Conservation (phyloP, 805 yeast genomes). For the Spathaspora passalidarum region DNA sequence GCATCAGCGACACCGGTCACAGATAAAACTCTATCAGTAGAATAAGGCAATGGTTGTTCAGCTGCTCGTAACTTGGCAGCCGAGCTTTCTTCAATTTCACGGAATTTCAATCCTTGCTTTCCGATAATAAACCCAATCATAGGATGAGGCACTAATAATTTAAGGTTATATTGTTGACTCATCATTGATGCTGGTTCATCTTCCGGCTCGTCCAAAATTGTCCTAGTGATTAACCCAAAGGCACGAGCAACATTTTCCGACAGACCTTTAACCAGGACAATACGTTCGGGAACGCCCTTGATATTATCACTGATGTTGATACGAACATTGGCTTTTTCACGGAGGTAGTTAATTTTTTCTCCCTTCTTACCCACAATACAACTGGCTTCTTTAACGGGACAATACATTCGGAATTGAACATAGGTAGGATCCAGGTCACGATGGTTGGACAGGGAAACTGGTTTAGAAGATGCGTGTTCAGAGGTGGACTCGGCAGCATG, state of each 20-base stretch:
- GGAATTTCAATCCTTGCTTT: slow-evolving; percentile 65
- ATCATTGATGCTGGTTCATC: slow-evolving; percentile 57
- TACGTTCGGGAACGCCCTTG: slow-evolving; percentile 69
- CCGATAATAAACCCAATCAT: slow-evolving; percentile 82
- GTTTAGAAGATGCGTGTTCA: slow-evolving; percentile 19
- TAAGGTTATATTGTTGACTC: slow-evolving; percentile 54
- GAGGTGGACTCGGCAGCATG: background rate
- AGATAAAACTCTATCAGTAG: slow-evolving; percentile 72
- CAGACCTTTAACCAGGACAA: slow-evolving; percentile 69
- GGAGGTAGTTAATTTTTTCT: slow-evolving; percentile 63
- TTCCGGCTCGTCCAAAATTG: slow-evolving; percentile 64
- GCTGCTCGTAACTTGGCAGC: slow-evolving; percentile 77
- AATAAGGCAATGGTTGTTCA: slow-evolving; percentile 65
- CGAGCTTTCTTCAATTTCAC: slow-evolving; percentile 79
- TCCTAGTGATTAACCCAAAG: slow-evolving; percentile 68
- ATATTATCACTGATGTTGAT: slow-evolving; percentile 72
- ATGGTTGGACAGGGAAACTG: slow-evolving; percentile 39
- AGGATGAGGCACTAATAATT: slow-evolving; percentile 71
- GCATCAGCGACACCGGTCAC: slow-evolving; percentile 84
- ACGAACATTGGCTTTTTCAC: slow-evolving; percentile 60
- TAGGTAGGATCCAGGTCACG: slow-evolving; percentile 54
- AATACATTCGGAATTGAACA: slow-evolving; percentile 69
- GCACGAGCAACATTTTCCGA: slow-evolving; percentile 80
- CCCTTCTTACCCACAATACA: slow-evolving; percentile 78
- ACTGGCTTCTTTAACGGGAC: slow-evolving; percentile 74